Conservation (phyloP, 768 basidiomycete genomes). For the Ramaria rubella region DNA sequence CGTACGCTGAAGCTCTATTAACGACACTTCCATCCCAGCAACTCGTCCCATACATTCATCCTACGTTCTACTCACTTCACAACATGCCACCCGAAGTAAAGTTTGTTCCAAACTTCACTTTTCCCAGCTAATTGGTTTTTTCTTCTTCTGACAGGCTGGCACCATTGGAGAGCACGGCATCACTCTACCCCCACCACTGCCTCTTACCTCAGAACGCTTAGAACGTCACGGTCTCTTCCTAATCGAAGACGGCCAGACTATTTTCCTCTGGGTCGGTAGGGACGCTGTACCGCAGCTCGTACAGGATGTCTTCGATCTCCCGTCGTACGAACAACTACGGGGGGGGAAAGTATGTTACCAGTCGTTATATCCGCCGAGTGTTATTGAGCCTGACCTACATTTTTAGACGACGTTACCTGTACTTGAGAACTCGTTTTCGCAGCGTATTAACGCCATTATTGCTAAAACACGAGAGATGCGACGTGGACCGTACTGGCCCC, state of each 20-base stretch:
- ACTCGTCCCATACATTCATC: constrained; percentile 91
- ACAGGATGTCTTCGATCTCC: constrained; percentile 89
- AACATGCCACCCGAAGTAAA: constrained; percentile 89
- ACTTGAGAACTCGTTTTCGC: constrained; percentile 92
- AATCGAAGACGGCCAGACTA: constrained; percentile 95
- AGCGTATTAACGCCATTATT: constrained; percentile 88
- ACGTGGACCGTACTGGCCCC: constrained; percentile 86
- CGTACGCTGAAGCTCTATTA: constrained; percentile 89
- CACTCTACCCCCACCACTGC: constrained; percentile 80
- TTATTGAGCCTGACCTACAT: neutral
- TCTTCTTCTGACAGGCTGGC: constrained; percentile 52
- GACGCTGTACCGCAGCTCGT: constrained; percentile 96
- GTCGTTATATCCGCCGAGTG: neutral
- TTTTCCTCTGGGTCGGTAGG: constrained; percentile 97
- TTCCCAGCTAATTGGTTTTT: no score
- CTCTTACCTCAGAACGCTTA: constrained; percentile 89
- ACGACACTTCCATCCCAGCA: constrained; percentile 87
- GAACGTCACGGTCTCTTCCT: constrained; percentile 94
- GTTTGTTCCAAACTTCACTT: neutral
- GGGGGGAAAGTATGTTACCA: constrained; percentile 75
- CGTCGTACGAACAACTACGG: constrained; percentile 79
- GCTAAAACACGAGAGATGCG: constrained; percentile 94
- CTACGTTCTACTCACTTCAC: constrained; percentile 91
- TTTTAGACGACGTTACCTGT: constrained; percentile 44
- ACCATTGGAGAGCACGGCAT: constrained; percentile 86